Evolutionary conservation across 2,329 filamentous ascomycete genomes (phyloP), one percentile per base, ranked within the genome.

Genomic region (Cercospora zeae-maydis): DNA sequence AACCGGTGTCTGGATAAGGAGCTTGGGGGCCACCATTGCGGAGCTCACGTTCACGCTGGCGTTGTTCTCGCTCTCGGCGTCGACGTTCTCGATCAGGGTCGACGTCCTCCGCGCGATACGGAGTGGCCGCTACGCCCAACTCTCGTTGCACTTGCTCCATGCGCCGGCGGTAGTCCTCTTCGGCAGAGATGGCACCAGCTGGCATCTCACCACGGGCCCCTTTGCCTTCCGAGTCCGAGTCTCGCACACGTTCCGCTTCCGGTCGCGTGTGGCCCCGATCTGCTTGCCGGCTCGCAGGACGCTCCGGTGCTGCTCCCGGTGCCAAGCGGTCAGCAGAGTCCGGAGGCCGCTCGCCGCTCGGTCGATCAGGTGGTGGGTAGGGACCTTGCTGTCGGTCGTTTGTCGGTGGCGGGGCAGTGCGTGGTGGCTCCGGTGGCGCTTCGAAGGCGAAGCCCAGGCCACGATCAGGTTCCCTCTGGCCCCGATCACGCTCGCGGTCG

Each of bases 151-250:
- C 75, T 64, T 80, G 76, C 58, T 79, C 77, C 61, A 83, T 75
- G 8, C 80, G 77, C 31, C 80, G 79, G 47, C 80, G 78, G 65
- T 82, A 83, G 36, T 83, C 81, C 66, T 82, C 80, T 42, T 83
- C 80, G 4, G 81, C 77, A 59, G 82, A 80, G 2, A 80, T 55
- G 19, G 72, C 66, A 13, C 72, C 61, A 8, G 74, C 71, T 13
- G 69, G 63, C 61, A 67, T 68, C 37, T 71, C 59, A 16, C 30
- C 7, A 30, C 58, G 59, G 52, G 11, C 66, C 64, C 21, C 69
- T 59, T 37, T 65, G 63, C 16, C 59, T 53, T 64, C 62, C 14
- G 47, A 42, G 33, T 55, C 56, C 39, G 58, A 54, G 16, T 66
- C 63, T 36, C 39, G 47, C 30, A 47, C 24, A 8, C 63, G 56